Evolutionary conservation across 306 rosid species (phyloP).

Genomic region (Urtica urens): DNA sequence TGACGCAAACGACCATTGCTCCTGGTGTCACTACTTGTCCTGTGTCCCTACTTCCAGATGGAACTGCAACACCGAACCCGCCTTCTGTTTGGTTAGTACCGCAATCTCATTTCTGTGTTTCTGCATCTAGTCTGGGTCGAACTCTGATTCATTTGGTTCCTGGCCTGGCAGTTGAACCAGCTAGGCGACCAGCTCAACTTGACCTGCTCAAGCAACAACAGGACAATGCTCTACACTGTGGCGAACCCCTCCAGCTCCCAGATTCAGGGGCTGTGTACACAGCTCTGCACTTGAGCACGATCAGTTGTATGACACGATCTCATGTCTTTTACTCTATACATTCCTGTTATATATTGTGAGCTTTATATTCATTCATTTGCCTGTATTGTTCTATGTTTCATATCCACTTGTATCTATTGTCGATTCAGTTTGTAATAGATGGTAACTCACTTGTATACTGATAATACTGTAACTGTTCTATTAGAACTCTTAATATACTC

Average conservation of each 20-base stretch:
- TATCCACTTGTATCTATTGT: too few relatives aligned
- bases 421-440: too few relatives aligned
- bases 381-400: too few relatives aligned
- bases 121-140: slow-evolving; percentile 10
- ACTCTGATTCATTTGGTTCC: not conserved
- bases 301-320: too few relatives aligned
- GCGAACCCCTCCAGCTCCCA: slow-evolving; percentile 43
- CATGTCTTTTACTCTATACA: too few relatives aligned
- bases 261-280: slow-evolving; percentile 62
- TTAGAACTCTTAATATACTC: too few relatives aligned
- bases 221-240: slow-evolving; percentile 26
- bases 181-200: slow-evolving; percentile 53
- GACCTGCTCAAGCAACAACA: slow-evolving; percentile 79
- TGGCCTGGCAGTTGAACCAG: slow-evolving; percentile 55
- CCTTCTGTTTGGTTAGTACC: slow-evolving; percentile 54
- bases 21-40: slow-evolving; percentile 95
- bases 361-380: too few relatives aligned
- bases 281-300: slow-evolving; percentile 64
- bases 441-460: too few relatives aligned
- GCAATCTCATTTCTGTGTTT: not conserved
- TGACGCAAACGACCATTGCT: slow-evolving; percentile 83
- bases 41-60: slow-evolving; percentile 94
- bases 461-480: too few relatives aligned
- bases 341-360: too few relatives aligned
- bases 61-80: slow-evolving; percentile 74